Percentiles rank a stretch among this genome's conserved stretches.
Evolutionary conservation across 2,329 filamentous ascomycete species (phyloP).

Genomic region (Alternaria burnsii): DNA sequence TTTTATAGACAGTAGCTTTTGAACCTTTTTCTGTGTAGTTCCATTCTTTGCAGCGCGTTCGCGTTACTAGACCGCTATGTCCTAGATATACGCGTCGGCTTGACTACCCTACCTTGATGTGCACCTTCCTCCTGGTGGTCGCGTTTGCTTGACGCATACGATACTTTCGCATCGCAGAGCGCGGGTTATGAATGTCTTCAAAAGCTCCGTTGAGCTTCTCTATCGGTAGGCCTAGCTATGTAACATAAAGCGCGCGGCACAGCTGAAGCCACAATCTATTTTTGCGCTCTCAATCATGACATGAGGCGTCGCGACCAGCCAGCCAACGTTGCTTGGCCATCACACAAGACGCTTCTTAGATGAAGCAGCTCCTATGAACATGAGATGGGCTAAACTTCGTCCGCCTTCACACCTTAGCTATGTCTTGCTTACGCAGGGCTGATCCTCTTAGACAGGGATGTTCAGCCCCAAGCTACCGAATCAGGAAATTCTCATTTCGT

Average conservation of each 20-base stretch:
- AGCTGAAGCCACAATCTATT: conserved; percentile 14
- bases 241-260: background rate
- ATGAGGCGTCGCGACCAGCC: background rate
- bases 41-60: too few species aligned
- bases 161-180: background rate
- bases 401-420: background rate
- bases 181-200: background rate
- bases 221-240: background rate
- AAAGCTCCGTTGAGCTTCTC: background rate
- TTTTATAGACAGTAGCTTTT: background rate
- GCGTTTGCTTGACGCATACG: background rate
- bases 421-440: background rate
- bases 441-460: background rate
- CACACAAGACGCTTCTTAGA: background rate
- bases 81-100: background rate
- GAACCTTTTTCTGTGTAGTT: background rate
- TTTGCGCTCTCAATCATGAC: background rate
- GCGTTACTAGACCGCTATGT: background rate
- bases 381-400: background rate
- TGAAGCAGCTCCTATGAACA: background rate
- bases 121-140: background rate
- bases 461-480: background rate
- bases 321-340: background rate
- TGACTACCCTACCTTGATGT: background rate
- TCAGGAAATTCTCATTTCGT: background rate